phyloP scores from a whole-genome alignment of 257 asterid species.

The Jacaranda copaia region DNA sequence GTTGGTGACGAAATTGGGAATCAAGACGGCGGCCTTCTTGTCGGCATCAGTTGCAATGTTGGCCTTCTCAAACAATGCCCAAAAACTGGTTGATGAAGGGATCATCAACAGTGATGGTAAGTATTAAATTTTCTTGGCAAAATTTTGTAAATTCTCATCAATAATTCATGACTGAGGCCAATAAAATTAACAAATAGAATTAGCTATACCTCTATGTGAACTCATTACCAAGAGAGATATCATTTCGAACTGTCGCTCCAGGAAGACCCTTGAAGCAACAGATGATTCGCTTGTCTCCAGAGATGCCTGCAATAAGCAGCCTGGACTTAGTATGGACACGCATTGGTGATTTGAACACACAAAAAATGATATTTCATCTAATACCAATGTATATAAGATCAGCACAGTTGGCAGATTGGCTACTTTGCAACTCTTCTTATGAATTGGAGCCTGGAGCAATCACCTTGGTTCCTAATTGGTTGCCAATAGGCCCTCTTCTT shows the following conservation, averaged over 20 bases:
- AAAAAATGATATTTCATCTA: slow-evolving; percentile 37
- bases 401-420: slow-evolving; percentile 40
- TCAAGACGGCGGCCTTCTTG: slow-evolving; percentile 54
- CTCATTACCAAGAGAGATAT: too few relatives aligned
- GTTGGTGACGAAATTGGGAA: slow-evolving; percentile 52
- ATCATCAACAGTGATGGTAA: slow-evolving; percentile 54
- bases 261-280: slow-evolving; percentile 51
- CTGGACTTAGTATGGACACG: slow-evolving; percentile 45
- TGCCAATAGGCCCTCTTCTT: slow-evolving; percentile 60
- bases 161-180: too few relatives aligned
- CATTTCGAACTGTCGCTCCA: slow-evolving; percentile 11
- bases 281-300: slow-evolving; percentile 51
- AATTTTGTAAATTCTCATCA: too few relatives aligned
- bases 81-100: slow-evolving; percentile 58
- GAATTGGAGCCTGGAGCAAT: slow-evolving; percentile 59
- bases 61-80: slow-evolving; percentile 39
- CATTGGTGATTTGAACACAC: slow-evolving; percentile 43
- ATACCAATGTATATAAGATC: slow-evolving; percentile 17
- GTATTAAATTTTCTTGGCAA: neutral
- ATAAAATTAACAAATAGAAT: too few relatives aligned
- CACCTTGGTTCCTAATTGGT: slow-evolving; percentile 33
- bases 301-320: slow-evolving; percentile 54
- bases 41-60: slow-evolving; percentile 49
- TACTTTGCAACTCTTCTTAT: slow-evolving; percentile 56
- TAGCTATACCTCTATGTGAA: too few relatives aligned